Percentiles rank a stretch among this genome's conserved stretches.
Conservation (phyloP, 2,329 filamentous ascomycete genomes). For the Fusarium oxysporum region DNA sequence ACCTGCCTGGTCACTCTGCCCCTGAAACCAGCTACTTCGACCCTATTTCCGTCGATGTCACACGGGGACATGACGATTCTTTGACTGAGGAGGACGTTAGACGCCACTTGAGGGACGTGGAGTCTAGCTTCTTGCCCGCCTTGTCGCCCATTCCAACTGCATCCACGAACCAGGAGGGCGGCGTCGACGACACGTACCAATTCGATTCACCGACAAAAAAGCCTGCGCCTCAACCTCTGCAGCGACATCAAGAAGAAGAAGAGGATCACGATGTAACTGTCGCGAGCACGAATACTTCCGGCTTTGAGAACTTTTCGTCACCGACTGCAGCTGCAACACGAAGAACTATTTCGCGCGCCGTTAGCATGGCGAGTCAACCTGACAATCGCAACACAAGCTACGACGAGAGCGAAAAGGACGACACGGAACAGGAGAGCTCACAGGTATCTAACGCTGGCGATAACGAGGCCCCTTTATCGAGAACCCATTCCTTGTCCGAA, state of each 20-base stretch:
- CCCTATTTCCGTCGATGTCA: conserved; percentile 52
- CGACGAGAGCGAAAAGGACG: conserved; percentile 41
- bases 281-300: conserved; percentile 59
- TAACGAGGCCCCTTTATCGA: conserved; percentile 46
- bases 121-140: conserved; percentile 72
- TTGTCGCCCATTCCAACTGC: conserved; percentile 66
- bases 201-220: conserved; percentile 61
- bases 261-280: conserved; percentile 45
- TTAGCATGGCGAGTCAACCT: conserved; percentile 57
- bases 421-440: conserved; percentile 47
- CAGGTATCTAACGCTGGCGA: conserved; percentile 47
- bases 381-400: conserved; percentile 42
- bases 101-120: conserved; percentile 70
- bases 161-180: conserved; percentile 50
- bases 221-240: conserved; percentile 44
- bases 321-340: conserved; percentile 67
- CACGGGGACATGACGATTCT: conserved; percentile 56
- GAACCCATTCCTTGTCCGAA: conserved; percentile 49
- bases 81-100: conserved; percentile 65
- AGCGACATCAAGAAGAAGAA: conserved; percentile 15
- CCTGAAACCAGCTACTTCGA: conserved; percentile 58
- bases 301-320: conserved; percentile 65
- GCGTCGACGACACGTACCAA: conserved; percentile 68
- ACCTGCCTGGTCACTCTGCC: conserved; percentile 33
- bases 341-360: conserved; percentile 63